Percentiles rank a stretch among this genome's conserved stretches.
Evolutionary conservation across 2,329 filamentous ascomycete genomes (phyloP).

Genomic region (Lasiodiplodia gonubiensis): DNA sequence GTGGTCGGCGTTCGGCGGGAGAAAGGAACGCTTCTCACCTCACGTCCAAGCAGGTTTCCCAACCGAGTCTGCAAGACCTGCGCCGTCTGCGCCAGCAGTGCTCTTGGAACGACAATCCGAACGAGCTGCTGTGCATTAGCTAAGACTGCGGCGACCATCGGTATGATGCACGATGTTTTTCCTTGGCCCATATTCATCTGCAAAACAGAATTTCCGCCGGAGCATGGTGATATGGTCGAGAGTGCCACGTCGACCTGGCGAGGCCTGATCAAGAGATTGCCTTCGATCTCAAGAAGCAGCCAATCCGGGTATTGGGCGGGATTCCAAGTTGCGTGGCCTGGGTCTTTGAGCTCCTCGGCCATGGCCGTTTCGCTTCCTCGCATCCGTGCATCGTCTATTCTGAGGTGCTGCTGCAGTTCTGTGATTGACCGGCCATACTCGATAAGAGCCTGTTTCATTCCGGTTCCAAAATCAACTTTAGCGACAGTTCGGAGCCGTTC

Average conservation of each 20-base stretch:
- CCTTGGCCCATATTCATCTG: conserved; percentile 73
- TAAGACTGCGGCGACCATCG: conserved; percentile 61
- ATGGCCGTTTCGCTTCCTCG: conserved; percentile 37
- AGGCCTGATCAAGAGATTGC: conserved; percentile 65
- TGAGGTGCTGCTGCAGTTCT: conserved; percentile 51
- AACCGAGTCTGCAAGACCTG: conserved; percentile 62
- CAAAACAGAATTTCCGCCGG: conserved; percentile 62
- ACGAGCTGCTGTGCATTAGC: conserved; percentile 52
- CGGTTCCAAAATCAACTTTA: conserved; percentile 38
- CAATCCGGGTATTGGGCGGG: conserved; percentile 63
- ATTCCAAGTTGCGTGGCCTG: conserved; percentile 63
- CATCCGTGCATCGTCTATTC: conserved; percentile 48
- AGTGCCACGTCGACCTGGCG: conserved; percentile 67
- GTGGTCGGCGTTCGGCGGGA: conserved; percentile 56
- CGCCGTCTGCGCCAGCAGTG: conserved; percentile 63
- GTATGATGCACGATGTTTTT: conserved; percentile 71
- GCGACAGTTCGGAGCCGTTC: conserved; percentile 53
- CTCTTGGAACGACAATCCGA: conserved; percentile 62
- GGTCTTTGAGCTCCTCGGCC: conserved; percentile 54
- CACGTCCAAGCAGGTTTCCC: conserved; percentile 60
- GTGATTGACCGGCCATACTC: conserved; percentile 54
- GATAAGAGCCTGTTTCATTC: conserved; percentile 51
- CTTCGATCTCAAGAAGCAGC: conserved; percentile 70
- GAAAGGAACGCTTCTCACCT: conserved; percentile 64
- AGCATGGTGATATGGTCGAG: conserved; percentile 63